Evolutionary conservation across 805 yeast genomes (phyloP), one percentile per base, ranked within the genome.

Genomic region (Metschnikowia drakensbergensis): DNA sequence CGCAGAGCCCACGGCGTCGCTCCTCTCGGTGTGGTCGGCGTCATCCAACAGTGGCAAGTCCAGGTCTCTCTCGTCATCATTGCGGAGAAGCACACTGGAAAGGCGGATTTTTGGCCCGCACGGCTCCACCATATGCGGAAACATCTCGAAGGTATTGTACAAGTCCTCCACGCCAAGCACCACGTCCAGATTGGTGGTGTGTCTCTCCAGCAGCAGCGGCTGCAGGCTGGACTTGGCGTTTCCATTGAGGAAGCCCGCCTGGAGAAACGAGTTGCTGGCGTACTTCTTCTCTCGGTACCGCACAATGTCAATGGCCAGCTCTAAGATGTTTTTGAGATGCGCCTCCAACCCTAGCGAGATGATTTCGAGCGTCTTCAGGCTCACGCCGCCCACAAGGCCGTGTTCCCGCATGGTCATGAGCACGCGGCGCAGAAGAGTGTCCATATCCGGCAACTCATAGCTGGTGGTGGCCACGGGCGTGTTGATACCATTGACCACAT

Each of bases 351-450:
- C 97, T n/a, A 86, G 65, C 23, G 83, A 71, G 53, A 91, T 63
- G 17, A 94, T 70, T 47, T 90, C 96, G n/a, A 87, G 79, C 5
- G 86, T 87, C 22, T 82, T 83, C n/a, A 83, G 77, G 39, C 82
- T 83, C n/a, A 92, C 74, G 11, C 83, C 81, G 0, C 96, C 96
- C 0, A 90, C 76, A 6, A 94, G 69, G 0, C 99, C 99, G 62
- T 89, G 82, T 60, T 94, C 98, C 58, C 97, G 76, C 54, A 94
- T 85, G 7, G 86, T 82, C 60, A 96, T 94, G 22, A 83, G 67
- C 75, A 94, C 82, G 45, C 90, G 75, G 9, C 82, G 70, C 45
- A 81, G 79, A 39, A 94, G 66, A 34, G 76, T 77, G 40, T 83
- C 90, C 36, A 76, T 74, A 55, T 92, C 98, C 0, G 97, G 97